phyloP scores from a whole-genome alignment of 768 basidiomycete genomes.

The Hebeloma cylindrosporum region DNA sequence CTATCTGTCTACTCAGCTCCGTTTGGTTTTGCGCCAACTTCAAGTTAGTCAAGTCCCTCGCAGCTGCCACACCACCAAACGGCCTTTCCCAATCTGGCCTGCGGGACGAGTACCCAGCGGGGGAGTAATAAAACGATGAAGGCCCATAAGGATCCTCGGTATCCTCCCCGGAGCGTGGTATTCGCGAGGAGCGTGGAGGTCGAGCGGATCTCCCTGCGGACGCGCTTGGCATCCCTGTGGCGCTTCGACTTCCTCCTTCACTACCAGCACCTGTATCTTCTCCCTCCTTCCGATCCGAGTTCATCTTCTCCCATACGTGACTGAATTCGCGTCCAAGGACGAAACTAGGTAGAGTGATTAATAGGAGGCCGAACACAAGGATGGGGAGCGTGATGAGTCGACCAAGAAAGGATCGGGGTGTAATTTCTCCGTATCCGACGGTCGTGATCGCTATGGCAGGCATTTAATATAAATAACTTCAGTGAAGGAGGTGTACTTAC shows the following conservation, averaged over 20 bases:
- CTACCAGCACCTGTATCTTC: no score
- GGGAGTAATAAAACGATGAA: no score
- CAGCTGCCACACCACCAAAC: neutral
- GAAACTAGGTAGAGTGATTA: conserved; percentile 90
- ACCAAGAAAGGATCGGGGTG: conserved; percentile 85
- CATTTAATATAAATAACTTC: conserved; percentile 5
- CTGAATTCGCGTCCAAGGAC: conserved; percentile 92
- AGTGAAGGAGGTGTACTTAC: conserved; percentile 44
- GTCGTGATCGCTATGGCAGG: conserved; percentile 77
- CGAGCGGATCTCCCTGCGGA: conserved; percentile 3
- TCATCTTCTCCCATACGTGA: conserved; percentile 86
- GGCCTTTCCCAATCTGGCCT: neutral
- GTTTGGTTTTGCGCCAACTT: conserved; percentile 68
- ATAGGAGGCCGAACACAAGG: conserved; percentile 80
- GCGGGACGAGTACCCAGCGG: conserved; percentile 17
- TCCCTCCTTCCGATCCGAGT: conserved; percentile 30
- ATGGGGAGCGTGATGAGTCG: conserved; percentile 84
- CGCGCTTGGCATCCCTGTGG: neutral
- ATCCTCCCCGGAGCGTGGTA: no score
- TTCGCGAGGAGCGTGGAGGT: no score
- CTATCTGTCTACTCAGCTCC: conserved; percentile 65
- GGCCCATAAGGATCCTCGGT: no score
- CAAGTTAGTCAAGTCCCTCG: conserved; percentile 51
- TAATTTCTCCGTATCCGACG: conserved; percentile 91
- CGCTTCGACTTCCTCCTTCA: conserved; percentile 1